Evolutionary conservation across 352 stramenopile genomes (phyloP), one percentile per base, ranked within the genome.

Genomic region (Pythium monospermum): DNA sequence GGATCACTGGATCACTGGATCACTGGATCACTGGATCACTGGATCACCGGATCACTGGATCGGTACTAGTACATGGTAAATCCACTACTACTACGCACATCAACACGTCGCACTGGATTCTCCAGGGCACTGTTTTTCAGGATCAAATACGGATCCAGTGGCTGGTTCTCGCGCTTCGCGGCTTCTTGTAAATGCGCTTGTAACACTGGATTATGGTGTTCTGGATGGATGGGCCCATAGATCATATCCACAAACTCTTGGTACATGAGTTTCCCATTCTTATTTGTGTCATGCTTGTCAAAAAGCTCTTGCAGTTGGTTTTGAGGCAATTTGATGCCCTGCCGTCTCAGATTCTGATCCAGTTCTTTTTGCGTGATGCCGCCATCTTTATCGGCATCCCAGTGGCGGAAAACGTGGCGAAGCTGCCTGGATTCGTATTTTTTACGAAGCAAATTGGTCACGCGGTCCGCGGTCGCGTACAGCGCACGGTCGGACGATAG

Each of bases 301-400:
- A 82, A 73, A 1, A 85, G 47, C 30, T 73, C 69, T 19, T 64
- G 63, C 26, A 85, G 27, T 32, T 82, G 68, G 4, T 48, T 31
- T 10, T 53, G 48, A 1, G 48, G 32, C 7, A 85, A 61, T 16
- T 56, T 57, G 13, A 85, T 32, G 1, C 72, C 72, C 21, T 82
- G 74, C 0, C 66, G 54, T 15, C 65, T 60, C 18, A 85, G 43
- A 40, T 80, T 83, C 10, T 6, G 55, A 18, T 80, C 63, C 10
- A 85, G 59, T 44, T 85, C 74, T 7, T 49, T 22, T 23, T 76
- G 27, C 15, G 61, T 78, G 23, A 85, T 67, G 19, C 51, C 60
- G 21, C 74, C 71, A 53, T 71, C 71, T 57, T 80, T 81, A 53
- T 85, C 66, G 3, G 63, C 56, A 18, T 85, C 74, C 74, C 74